Evolutionary conservation across 352 stramenopile species (phyloP).

Genomic region (Thalassiosira livingstoniorum): DNA sequence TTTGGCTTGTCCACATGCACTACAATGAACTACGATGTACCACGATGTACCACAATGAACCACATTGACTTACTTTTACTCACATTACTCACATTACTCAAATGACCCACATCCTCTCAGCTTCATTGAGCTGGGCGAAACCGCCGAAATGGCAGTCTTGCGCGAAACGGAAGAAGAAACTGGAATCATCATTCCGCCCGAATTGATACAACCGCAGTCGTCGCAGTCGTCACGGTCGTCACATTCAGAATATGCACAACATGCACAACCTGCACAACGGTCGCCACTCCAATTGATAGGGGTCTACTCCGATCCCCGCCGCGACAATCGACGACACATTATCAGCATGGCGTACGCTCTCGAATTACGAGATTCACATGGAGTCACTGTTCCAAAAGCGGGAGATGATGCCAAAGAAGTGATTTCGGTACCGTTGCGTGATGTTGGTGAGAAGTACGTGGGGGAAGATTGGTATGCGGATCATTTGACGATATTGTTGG

Average conservation of each 20-base stretch:
- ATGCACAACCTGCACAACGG: conserved; percentile 7
- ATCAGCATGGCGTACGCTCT: conserved; percentile 78
- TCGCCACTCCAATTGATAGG: conserved; percentile 72
- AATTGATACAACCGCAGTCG: conserved; percentile 24
- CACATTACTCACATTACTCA: too few relatives aligned
- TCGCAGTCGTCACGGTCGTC: background rate
- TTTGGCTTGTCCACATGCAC: too few relatives aligned
- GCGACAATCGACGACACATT: conserved; percentile 85
- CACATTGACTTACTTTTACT: too few relatives aligned
- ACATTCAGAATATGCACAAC: too few relatives aligned
- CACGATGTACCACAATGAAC: too few relatives aligned
- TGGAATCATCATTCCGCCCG: conserved; percentile 62
- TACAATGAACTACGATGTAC: too few relatives aligned
- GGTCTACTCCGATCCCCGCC: conserved; percentile 84
- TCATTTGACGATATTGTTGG: conserved; percentile 82
- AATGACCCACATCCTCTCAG: too few relatives aligned
- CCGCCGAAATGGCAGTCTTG: conserved; percentile 67
- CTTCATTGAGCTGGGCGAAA: conserved; percentile 83
- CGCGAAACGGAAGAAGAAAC: conserved; percentile 86
- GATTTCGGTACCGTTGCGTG: conserved; percentile 65
- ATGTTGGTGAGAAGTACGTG: conserved; percentile 73
- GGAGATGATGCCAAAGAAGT: conserved; percentile 84
- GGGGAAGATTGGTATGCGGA: conserved; percentile 79
- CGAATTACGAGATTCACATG: conserved; percentile 55
- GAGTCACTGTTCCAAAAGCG: conserved; percentile 55